Base-by-base conservation (phyloP, 106 monocot species). In the Platanthera zijinensis region DNA sequence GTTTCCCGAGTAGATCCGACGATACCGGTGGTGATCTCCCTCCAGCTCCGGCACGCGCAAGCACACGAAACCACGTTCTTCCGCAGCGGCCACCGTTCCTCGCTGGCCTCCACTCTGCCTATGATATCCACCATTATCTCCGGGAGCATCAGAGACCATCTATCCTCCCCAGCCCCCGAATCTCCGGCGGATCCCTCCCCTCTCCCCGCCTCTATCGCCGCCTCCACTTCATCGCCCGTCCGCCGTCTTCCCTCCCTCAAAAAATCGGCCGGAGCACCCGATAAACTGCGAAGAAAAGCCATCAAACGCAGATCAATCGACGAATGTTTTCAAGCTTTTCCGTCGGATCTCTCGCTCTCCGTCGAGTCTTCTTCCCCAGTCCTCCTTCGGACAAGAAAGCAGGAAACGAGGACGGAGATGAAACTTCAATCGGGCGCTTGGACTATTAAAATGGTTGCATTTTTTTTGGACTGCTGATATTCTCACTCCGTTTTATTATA, bases 111-210 rank as follows among this genome's bases (percentile, higher is more conserved):
- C 13, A 97, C 84, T 59, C 94, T 67, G 62, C 82, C 71, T 45
- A 97, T 79, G 85, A 97, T 94, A 77, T 97, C 97, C 47, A 51
- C 76, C 69, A 97, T 78, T 48, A 97, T 84, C 86, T 97, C 97
- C 57, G 97, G 97, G 57, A 92, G 89, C 83, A 97, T 75, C 73
- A 69, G 57, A 46, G 85, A 81, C 97, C 97, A 97, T 64, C 89
- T 71, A 39, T 86, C 89, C 66, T 88, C 89, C 72, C 19, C 54
- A 18, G 0, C 17, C 8, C 53, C 71, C 39, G 28, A 13, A 6
- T 52, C 54, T 5, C 30, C 39, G 73, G 5, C 73, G 12, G 28
- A 49, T 2, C 21, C 56, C n/a, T 45, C 51, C 46, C 46, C 75
- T 32, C 22, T 46, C n/a, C 64, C 48, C 11, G 32, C 8, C 10